Conservation (phyloP, 2,329 filamentous ascomycete genomes). For the Paecilomyces niveus region DNA sequence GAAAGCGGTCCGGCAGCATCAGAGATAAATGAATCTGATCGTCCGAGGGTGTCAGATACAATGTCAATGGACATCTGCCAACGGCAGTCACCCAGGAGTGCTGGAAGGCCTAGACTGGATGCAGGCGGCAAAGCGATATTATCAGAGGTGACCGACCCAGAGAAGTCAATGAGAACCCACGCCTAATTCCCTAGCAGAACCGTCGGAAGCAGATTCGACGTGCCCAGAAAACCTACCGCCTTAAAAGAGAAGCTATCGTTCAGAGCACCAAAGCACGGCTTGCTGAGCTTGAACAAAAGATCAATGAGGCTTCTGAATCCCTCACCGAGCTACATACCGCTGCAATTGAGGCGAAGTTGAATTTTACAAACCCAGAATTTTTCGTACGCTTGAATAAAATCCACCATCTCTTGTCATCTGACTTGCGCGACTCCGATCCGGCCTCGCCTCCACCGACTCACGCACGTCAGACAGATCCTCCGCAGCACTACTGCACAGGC, state of each 20-base stretch:
- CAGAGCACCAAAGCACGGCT: constrained; percentile 63
- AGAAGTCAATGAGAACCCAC: background rate
- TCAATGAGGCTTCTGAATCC: constrained; percentile 64
- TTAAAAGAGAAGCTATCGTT: constrained; percentile 75
- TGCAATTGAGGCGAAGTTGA: constrained; percentile 44
- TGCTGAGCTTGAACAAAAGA: constrained; percentile 56
- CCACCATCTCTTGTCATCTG: background rate
- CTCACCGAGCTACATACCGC: constrained; percentile 62
- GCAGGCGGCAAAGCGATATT: background rate
- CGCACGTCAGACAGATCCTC: background rate
- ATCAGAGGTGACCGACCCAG: background rate
- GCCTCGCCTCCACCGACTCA: background rate
- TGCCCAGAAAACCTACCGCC: constrained; percentile 75
- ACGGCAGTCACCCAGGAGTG: background rate
- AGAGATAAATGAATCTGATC: background rate
- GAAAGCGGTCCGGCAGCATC: background rate
- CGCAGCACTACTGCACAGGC: background rate
- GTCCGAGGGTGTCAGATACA: background rate
- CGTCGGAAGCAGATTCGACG: constrained; percentile 78
- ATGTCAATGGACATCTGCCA: background rate
- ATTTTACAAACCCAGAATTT: constrained; percentile 3
- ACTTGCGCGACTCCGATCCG: background rate
- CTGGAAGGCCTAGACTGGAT: background rate
- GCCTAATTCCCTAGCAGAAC: background rate
- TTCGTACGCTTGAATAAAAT: background rate